These are phyloP conservation scores for Byssothecium circinans DNA, from an alignment of 2,329 filamentous ascomycete genomes.

Conservation along the genomic window DNA sequence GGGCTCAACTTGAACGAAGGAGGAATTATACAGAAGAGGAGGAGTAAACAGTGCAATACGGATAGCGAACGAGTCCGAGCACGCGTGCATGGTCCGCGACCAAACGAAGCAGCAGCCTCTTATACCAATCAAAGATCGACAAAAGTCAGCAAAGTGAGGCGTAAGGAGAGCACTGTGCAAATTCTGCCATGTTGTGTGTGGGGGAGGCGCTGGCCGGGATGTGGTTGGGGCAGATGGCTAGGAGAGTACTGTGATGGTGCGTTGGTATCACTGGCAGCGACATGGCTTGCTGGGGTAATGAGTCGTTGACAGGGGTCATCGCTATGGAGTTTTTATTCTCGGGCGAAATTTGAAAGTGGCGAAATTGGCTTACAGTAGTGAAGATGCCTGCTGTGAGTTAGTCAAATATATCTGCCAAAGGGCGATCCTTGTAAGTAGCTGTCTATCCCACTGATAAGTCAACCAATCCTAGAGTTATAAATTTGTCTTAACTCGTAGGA, in stretches of 20 bases:
- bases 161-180: background rate
- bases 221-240: background rate
- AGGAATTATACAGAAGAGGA: background rate
- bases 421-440: too few species aligned
- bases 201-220: background rate
- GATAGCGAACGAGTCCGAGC: background rate
- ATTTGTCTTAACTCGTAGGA: too few species aligned
- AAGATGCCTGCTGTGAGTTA: too few species aligned
- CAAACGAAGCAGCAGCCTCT: too few species aligned
- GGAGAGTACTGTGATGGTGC: constrained; percentile 30
- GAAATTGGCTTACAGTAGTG: too few species aligned
- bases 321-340: too few species aligned
- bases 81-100: too few species aligned
- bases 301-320: background rate
- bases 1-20: background rate
- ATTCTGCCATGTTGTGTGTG: background rate
- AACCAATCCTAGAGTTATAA: too few species aligned
- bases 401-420: too few species aligned
- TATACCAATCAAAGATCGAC: background rate
- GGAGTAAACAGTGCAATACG: background rate
- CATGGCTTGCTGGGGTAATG: too few species aligned
- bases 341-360: too few species aligned
- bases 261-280: constrained; percentile 2
- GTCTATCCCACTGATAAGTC: too few species aligned
- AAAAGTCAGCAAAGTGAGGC: background rate